A percentile compares a stretch with the other conserved stretches of the same genome.
phyloP scores from a whole-genome alignment of 139 green algal species.

The Chlamydomonas schloesseri region DNA sequence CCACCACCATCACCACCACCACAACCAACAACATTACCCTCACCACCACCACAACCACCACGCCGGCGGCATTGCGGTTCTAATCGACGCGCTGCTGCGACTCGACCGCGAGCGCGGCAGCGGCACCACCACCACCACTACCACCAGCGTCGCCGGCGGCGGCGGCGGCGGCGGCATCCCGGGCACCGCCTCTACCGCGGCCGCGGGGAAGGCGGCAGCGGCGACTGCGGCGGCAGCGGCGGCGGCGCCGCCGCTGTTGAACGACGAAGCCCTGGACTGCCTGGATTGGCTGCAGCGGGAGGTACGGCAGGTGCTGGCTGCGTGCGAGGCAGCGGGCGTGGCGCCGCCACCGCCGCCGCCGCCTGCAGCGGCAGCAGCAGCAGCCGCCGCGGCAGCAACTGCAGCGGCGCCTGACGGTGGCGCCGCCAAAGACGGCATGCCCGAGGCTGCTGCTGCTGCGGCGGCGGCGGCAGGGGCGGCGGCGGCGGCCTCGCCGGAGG shows the following conservation, averaged over 20 bases:
- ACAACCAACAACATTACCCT: too few relatives aligned
- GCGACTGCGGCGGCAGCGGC: background rate
- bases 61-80: background rate
- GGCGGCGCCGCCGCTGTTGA: background rate
- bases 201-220: background rate
- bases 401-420: background rate
- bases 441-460: background rate
- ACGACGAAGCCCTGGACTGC: slow-evolving; percentile 9
- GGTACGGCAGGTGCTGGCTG: background rate
- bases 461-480: background rate
- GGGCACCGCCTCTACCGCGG: too few relatives aligned
- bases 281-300: background rate
- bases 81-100: slow-evolving; percentile 5
- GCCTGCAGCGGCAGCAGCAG: background rate
- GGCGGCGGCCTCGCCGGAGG: background rate
- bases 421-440: too few relatives aligned
- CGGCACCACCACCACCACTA: background rate
- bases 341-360: background rate
- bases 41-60: too few relatives aligned
- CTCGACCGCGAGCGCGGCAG: background rate
- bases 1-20: too few relatives aligned
- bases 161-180: background rate
- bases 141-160: background rate
- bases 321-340: background rate
- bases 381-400: too few relatives aligned